Evolutionary conservation across 805 yeast genomes (phyloP).

Genomic region (Myxozyma neotropica): DNA sequence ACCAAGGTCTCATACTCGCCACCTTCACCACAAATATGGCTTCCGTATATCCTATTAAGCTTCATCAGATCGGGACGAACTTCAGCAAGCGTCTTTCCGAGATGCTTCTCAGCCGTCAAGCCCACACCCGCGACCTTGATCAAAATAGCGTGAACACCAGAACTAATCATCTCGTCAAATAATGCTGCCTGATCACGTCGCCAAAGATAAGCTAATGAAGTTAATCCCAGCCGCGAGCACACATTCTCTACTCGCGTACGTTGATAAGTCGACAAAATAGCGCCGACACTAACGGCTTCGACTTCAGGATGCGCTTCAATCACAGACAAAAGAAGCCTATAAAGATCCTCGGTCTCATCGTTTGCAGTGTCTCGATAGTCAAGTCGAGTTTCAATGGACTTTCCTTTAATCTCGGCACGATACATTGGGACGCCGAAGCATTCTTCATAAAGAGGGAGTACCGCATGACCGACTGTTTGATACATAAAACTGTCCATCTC

Average conservation of each 20-base stretch:
- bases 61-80: constrained; percentile 57
- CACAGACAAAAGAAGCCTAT: constrained; percentile 54
- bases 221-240: constrained; percentile 70
- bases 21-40: constrained; percentile 98
- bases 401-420: constrained; percentile 64
- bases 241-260: constrained; percentile 91
- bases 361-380: constrained; percentile 68
- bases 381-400: constrained; percentile 62
- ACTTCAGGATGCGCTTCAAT: constrained; percentile 63
- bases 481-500: constrained; percentile 96
- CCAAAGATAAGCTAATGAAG: constrained; percentile 82
- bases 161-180: constrained; percentile 76
- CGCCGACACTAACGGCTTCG: constrained; percentile 91
- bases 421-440: constrained; percentile 82
- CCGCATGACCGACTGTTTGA: constrained; percentile 93
- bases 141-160: constrained; percentile 73
- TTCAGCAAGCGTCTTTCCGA: constrained; percentile 68
- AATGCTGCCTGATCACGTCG: constrained; percentile 79
- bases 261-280: constrained; percentile 93
- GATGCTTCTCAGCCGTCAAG: constrained; percentile 55
- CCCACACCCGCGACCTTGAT: constrained; percentile 96
- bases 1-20: constrained; percentile 97
- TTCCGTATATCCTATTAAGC: constrained; percentile 68
- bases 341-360: constrained; percentile 90
- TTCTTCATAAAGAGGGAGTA: constrained; percentile 62